A percentile compares a stretch with the other conserved stretches of the same genome.
These are phyloP conservation scores for Bolboschoenoplectus hybrid DNA, from an alignment of 202 grass and related monocot species.

Conservation along the genomic window DNA sequence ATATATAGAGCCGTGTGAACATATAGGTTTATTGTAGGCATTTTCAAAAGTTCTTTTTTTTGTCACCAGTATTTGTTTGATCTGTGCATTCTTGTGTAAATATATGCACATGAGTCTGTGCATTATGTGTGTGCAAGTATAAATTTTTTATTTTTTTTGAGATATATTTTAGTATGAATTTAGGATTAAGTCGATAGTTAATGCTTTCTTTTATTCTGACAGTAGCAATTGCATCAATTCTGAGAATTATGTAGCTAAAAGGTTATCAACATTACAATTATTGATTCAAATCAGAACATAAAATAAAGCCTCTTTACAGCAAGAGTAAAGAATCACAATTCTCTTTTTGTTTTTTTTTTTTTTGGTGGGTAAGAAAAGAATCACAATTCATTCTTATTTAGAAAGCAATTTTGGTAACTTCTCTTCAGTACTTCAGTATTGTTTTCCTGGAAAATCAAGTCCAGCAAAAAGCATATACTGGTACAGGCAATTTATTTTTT, in stretches of 20 bases:
- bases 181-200: neutral
- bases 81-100: neutral
- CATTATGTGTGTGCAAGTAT: neutral
- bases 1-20: neutral
- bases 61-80: neutral
- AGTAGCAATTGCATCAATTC: neutral
- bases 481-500: neutral
- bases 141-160: neutral
- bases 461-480: neutral
- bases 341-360: neutral
- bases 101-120: neutral
- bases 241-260: neutral
- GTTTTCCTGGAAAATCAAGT: neutral
- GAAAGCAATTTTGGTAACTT: neutral
- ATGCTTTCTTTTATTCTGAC: neutral
- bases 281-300: neutral
- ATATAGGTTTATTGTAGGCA: neutral
- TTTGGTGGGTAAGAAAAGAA: neutral
- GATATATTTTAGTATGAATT: neutral
- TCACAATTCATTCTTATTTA: neutral
- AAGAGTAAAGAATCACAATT: slow-evolving; percentile 24
- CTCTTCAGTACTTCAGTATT: neutral
- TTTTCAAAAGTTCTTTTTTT: neutral
- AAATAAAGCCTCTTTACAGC: neutral
- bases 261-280: neutral